Base-by-base conservation (phyloP, 179 eudicot species). In the Amaranthus tricolor region DNA sequence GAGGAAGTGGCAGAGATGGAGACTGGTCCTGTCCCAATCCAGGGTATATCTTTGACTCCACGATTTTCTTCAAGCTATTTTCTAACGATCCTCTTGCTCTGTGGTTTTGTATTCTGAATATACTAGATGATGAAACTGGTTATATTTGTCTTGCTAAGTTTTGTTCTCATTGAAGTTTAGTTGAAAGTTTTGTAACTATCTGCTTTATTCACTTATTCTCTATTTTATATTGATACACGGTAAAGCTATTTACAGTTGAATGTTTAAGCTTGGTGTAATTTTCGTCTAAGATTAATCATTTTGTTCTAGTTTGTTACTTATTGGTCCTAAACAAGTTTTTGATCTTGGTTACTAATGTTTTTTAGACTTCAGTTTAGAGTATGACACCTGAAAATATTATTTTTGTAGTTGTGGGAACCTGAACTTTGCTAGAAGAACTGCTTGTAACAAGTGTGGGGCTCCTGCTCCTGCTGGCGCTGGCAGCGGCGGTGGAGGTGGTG, bases 1-100 rank as follows among this genome's bases (percentile, higher is more conserved):
- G 94, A 15, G 89, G 94, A 16, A 81, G 91, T 68, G 97, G 91
- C 45, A 81, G 91, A 78, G 98, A 92, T 55, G 98, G 98, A 6
- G 98, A 94, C 54, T 92, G 98, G 98, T 87, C 85, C 45, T 94
- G 98, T 78, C 95, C 98, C 69, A 87, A 90, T 71, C 84, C 94
- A 31, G 81, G 96, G 98, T 94, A 85, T 40, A 14, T 19, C 5
- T 17, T 48, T 55, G 47, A 4, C 10, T 14, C 19, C 1, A 21
- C 6, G 6, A 6, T 21, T 6, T 2, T 15, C 13, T 2, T 21
- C 2, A 5, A 0, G 6, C 7, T 21, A 4, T 10, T 15, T 58
- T 51, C 16, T 12, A 20, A 54, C 21, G 13, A 9, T n/a, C 20
- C 14, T 14, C 15, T 14, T 4, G 6, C 24, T 16, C 7, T 31